phyloP scores from a whole-genome alignment of 768 basidiomycete species.

The Cystobasidium ongulense region DNA sequence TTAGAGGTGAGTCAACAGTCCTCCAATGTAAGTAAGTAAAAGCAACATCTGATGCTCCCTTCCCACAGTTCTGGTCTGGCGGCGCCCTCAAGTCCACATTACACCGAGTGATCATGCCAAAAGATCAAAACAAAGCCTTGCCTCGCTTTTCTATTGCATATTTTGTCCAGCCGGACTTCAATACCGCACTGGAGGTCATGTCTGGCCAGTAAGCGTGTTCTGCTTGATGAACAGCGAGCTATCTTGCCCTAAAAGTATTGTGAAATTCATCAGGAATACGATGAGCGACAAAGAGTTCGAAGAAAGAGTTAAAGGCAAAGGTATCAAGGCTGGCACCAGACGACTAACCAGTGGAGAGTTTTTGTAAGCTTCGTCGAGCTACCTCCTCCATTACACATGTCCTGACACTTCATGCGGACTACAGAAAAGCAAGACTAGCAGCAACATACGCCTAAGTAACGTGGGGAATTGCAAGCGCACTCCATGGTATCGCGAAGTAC shows the following conservation, averaged over 20 bases:
- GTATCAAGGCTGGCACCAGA: conserved; percentile 10
- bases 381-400: background rate
- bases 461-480: too few relatives aligned
- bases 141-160: background rate
- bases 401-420: background rate
- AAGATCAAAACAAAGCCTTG: background rate
- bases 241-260: background rate
- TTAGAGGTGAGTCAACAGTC: background rate
- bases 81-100: background rate
- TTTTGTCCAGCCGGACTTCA: conserved; percentile 18
- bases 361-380: background rate
- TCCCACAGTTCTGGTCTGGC: conserved; percentile 23
- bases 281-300: conserved; percentile 12
- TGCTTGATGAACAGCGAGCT: background rate
- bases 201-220: background rate
- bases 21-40: background rate
- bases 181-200: background rate
- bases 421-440: conserved; percentile 23
- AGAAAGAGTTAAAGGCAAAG: background rate
- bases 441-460: conserved; percentile 3
- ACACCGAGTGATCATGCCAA: conserved; percentile 21
- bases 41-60: background rate
- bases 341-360: conserved; percentile 19
- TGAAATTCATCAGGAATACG: background rate
- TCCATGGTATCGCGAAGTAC: too few relatives aligned